These are phyloP conservation scores for Termitomyces sp. DNA, from an alignment of 768 basidiomycete genomes.

Conservation along the genomic window DNA sequence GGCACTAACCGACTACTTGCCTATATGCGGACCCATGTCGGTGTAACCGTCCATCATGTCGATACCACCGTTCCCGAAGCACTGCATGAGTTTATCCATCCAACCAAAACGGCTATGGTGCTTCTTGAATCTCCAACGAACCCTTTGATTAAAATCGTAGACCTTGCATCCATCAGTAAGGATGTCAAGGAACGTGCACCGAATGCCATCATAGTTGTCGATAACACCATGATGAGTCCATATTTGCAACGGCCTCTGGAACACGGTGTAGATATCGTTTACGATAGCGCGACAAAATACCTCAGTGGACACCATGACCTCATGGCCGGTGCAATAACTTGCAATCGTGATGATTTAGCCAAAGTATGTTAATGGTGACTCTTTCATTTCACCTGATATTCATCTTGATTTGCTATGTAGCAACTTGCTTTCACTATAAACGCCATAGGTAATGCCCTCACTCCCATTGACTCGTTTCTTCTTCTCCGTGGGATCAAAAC, in stretches of 20 bases:
- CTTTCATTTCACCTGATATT: constrained; percentile 2
- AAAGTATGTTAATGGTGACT: constrained; percentile 42
- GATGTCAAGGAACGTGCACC: constrained; percentile 80
- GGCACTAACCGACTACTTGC: constrained; percentile 93
- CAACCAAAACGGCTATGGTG: constrained; percentile 87
- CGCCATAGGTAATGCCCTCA: constrained; percentile 87
- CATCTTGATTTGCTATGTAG: constrained; percentile 29
- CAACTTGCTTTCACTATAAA: constrained; percentile 91
- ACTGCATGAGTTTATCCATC: constrained; percentile 57
- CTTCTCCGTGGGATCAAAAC: constrained; percentile 95
- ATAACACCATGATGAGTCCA: constrained; percentile 99
- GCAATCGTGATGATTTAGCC: constrained; percentile 86
- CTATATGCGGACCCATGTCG: constrained; percentile 83
- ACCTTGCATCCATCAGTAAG: constrained; percentile 76
- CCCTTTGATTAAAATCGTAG: constrained; percentile 91
- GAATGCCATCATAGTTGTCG: constrained; percentile 81
- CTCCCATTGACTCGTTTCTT: constrained; percentile 95
- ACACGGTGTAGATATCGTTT: constrained; percentile 94
- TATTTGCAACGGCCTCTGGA: constrained; percentile 94
- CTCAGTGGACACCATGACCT: constrained; percentile 97
- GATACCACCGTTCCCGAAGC: constrained; percentile 78
- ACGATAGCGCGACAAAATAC: constrained; percentile 98
- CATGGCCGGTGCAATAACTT: constrained; percentile 95
- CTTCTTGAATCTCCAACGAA: constrained; percentile 97
- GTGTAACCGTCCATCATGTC: constrained; percentile 87